A percentile compares a stretch with the other conserved stretches of the same genome.
These are phyloP conservation scores for Coccinonectria pachysandricola DNA, from an alignment of 2,329 filamentous ascomycete species.

Conservation along the genomic window DNA sequence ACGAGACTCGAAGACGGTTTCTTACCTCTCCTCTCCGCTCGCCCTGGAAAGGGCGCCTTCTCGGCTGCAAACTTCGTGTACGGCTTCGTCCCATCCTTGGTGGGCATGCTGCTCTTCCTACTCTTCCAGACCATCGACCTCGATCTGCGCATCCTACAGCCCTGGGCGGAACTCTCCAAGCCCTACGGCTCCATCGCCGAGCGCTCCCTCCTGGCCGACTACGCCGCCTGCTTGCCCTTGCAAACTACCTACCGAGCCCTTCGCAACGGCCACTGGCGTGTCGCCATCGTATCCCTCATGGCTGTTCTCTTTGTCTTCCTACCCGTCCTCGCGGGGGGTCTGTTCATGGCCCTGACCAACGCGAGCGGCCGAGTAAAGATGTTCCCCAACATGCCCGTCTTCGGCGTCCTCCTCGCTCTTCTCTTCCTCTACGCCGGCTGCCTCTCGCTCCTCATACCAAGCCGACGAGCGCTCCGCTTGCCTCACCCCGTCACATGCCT, in stretches of 20 bases:
- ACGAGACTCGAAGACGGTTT: slow-evolving; percentile 62
- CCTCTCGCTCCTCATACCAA: slow-evolving; percentile 51
- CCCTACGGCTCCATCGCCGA: slow-evolving; percentile 51
- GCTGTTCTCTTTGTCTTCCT: slow-evolving; percentile 50
- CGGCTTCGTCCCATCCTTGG: slow-evolving; percentile 58
- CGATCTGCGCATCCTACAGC: slow-evolving; percentile 54
- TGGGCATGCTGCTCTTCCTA: slow-evolving; percentile 59
- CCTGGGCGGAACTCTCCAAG: slow-evolving; percentile 54
- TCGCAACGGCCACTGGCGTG: slow-evolving; percentile 52
- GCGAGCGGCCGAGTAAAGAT: slow-evolving; percentile 45
- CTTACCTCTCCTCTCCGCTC: slow-evolving; percentile 52
- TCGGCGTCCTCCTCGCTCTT: slow-evolving; percentile 62
- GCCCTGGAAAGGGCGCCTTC: slow-evolving; percentile 55
- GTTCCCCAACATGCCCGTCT: slow-evolving; percentile 63
- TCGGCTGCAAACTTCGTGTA: slow-evolving; percentile 84
- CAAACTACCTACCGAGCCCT: slow-evolving; percentile 47
- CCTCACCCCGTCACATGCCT: slow-evolving; percentile 65
- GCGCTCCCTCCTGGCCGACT: slow-evolving; percentile 58
- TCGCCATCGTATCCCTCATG: slow-evolving; percentile 51
- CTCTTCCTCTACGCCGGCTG: slow-evolving; percentile 59
- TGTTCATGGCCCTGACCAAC: slow-evolving; percentile 64
- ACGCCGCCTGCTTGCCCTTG: slow-evolving; percentile 55
- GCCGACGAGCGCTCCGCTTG: slow-evolving; percentile 50
- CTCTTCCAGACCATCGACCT: slow-evolving; percentile 57
- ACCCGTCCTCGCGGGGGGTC: slow-evolving; percentile 57